A percentile compares a stretch with the other conserved stretches of the same genome.
Evolutionary conservation across 768 basidiomycete genomes (phyloP).

Genomic region (Tricholomella constricta): DNA sequence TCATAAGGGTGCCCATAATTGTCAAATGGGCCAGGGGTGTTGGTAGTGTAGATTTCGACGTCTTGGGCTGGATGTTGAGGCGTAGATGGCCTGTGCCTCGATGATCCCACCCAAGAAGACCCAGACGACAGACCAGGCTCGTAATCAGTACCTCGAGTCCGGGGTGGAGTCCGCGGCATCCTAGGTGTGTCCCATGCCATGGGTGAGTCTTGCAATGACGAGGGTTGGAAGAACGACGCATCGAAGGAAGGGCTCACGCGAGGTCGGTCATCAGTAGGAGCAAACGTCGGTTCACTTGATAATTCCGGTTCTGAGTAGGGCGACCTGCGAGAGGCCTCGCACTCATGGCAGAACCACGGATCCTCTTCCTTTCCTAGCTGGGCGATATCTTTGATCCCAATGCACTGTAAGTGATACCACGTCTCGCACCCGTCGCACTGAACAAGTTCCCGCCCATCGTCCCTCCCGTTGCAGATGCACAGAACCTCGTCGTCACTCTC

Average conservation of each 20-base stretch:
- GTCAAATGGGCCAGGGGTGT: constrained; percentile 41
- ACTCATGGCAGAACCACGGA: constrained; percentile 72
- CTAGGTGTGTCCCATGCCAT: constrained; percentile 47
- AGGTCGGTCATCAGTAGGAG: constrained; percentile 59
- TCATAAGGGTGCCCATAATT: constrained; percentile 34
- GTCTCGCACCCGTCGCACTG: constrained; percentile 80
- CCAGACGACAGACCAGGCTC: constrained; percentile 34
- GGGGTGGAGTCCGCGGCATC: constrained; percentile 54
- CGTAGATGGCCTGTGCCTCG: constrained; percentile 54
- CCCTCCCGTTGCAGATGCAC: constrained; percentile 67
- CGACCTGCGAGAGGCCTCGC: constrained; percentile 47
- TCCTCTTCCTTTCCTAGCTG: constrained; percentile 79
- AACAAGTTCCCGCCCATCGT: constrained; percentile 76
- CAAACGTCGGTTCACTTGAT: constrained; percentile 68
- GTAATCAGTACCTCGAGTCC: constrained; percentile 24
- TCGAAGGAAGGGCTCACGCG: constrained; percentile 46
- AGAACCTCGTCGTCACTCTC: constrained; percentile 52
- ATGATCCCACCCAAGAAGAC: constrained; percentile 51
- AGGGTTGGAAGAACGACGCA: constrained; percentile 60
- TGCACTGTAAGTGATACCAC: constrained; percentile 84
- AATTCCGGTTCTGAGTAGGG: constrained; percentile 36
- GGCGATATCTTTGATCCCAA: constrained; percentile 64
- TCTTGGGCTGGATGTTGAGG: constrained; percentile 45
- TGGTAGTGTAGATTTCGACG: constrained; percentile 38
- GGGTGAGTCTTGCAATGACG: constrained; percentile 56